Conservation (phyloP, 371 early-diverging fungal genomes). For the Circinella minor region DNA sequence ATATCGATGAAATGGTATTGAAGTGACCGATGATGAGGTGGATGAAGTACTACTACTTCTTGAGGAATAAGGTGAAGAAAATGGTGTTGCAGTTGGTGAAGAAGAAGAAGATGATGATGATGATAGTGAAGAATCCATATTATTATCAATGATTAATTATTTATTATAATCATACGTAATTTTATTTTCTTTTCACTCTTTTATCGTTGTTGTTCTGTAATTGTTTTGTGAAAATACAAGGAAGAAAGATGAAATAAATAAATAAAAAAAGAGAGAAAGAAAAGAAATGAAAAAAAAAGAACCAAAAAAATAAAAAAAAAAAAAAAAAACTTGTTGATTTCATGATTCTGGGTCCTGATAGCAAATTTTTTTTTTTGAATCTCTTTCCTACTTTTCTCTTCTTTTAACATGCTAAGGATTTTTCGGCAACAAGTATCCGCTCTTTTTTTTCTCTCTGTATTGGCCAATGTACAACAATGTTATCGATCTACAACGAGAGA, state of each 20-base stretch:
- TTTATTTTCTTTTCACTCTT: too few species aligned
- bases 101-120: neutral
- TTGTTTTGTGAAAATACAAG: neutral
- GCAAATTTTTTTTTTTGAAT: neutral
- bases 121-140: neutral
- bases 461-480: neutral
- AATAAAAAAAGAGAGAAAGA: conserved; percentile 7
- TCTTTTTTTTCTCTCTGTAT: neutral
- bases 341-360: conserved; percentile 6
- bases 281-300: conserved; percentile 10
- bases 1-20: neutral
- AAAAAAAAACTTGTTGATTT: neutral
- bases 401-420: neutral
- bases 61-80: conserved; percentile 1
- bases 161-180: neutral
- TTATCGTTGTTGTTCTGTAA: too few species aligned
- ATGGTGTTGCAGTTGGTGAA: neutral
- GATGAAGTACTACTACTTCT: conserved; percentile 11
- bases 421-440: neutral
- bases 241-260: conserved; percentile 3
- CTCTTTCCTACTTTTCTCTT: neutral
- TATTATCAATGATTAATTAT: neutral
- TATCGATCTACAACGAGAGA: conserved; percentile 2
- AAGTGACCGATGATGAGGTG: neutral
- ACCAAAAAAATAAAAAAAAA: too few species aligned